A percentile compares a stretch with the other conserved stretches of the same genome.
Conservation (phyloP, 305 asterid genomes). For the Solanum hybrid region DNA sequence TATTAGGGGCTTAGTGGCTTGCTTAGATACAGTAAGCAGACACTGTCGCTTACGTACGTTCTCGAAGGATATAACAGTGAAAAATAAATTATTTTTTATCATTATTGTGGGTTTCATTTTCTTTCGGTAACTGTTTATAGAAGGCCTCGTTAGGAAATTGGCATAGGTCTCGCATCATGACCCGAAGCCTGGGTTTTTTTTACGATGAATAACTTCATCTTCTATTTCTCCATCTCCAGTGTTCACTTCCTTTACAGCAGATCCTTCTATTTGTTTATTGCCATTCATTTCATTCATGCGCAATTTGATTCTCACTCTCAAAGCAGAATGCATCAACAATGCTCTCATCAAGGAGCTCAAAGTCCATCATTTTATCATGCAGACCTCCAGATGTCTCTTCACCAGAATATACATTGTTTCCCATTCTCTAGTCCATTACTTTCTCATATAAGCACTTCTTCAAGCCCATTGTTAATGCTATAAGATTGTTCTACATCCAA, state of each 20-base stretch:
- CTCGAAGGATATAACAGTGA: background rate
- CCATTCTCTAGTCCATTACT: background rate
- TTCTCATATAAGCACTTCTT: background rate
- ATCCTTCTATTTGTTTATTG: background rate
- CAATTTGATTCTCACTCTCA: constrained; percentile 5
- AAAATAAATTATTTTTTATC: background rate
- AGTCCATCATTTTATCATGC: background rate
- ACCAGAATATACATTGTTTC: background rate
- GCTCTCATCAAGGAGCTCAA: background rate
- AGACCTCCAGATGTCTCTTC: background rate
- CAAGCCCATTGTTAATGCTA: background rate
- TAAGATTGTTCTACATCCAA: background rate
- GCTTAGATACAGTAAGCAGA: background rate
- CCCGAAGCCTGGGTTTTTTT: background rate
- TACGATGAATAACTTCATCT: background rate
- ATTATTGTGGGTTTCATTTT: background rate
- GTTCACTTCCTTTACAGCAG: background rate
- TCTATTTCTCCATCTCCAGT: background rate
- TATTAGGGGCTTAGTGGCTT: background rate
- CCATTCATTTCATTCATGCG: background rate
- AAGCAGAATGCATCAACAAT: background rate
- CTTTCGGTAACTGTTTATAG: background rate
- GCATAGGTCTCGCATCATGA: background rate
- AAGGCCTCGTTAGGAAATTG: background rate
- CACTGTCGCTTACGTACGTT: background rate